A percentile compares a stretch with the other conserved stretches of the same genome.
These are phyloP conservation scores for Moesziomyces aphidis DNA, from an alignment of 1,284 basidiomycete species.

Conservation along the genomic window DNA sequence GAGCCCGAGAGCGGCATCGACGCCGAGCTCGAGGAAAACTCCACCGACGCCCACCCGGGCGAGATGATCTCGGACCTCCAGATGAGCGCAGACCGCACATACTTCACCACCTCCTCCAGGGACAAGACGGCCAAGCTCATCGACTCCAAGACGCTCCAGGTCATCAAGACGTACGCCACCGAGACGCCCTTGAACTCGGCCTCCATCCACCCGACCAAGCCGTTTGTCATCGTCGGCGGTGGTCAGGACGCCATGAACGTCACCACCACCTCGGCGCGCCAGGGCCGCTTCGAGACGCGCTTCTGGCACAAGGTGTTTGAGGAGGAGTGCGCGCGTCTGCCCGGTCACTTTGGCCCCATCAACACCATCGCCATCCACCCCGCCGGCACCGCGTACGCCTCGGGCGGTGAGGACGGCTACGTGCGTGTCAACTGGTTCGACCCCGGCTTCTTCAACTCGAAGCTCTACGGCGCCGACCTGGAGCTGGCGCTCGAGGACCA, in stretches of 20 bases:
- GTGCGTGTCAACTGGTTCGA: slow-evolving; percentile 68
- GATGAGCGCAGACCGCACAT: slow-evolving; percentile 86
- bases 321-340: slow-evolving; percentile 93
- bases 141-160: slow-evolving; percentile 85
- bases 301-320: slow-evolving; percentile 99
- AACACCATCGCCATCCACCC: slow-evolving; percentile 98
- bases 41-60: slow-evolving; percentile 51
- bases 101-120: slow-evolving; percentile 95
- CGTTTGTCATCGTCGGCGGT: slow-evolving; percentile 84
- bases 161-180: slow-evolving; percentile 92
- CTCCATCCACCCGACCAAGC: slow-evolving; percentile 82
- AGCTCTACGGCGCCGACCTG: slow-evolving; percentile 65
- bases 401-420: slow-evolving; percentile 94
- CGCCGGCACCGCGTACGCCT: slow-evolving; percentile 86
- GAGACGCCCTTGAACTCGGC: slow-evolving; percentile 97
- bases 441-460: slow-evolving; percentile 62
- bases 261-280: slow-evolving; percentile 90
- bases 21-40: slow-evolving; percentile 86
- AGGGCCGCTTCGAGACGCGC: slow-evolving; percentile 97
- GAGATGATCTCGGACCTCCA: slow-evolving; percentile 83
- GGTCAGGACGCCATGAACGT: slow-evolving; percentile 98
- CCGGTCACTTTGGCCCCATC: slow-evolving; percentile 85
- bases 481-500: slow-evolving; percentile 64
- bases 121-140: slow-evolving; percentile 97
- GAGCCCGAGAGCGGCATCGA: slow-evolving; percentile 73